These are phyloP conservation scores for Podospora didyma DNA, from an alignment of 495 filamentous ascomycete genomes.

Conservation along the genomic window DNA sequence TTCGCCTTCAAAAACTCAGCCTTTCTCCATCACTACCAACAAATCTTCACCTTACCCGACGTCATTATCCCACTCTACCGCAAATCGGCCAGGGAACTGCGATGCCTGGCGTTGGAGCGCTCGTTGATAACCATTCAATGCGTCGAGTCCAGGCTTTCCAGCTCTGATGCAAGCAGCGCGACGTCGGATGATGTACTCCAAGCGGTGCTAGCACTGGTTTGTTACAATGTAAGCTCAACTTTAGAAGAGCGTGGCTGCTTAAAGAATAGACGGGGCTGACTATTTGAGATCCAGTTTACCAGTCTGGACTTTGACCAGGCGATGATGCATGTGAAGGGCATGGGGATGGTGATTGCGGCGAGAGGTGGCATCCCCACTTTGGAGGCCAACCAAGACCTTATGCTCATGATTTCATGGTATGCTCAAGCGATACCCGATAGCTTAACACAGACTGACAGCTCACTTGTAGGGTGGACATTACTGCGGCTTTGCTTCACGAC, in stretches of 20 bases:
- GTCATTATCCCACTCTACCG: background rate
- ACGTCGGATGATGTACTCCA: background rate
- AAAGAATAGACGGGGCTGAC: background rate
- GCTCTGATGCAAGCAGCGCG: background rate
- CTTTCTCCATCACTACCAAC: background rate
- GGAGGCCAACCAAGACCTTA: conserved; percentile 2
- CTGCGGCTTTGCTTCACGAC: background rate
- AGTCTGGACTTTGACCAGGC: conserved; percentile 2
- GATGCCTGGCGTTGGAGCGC: background rate
- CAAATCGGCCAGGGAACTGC: background rate
- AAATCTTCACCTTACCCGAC: background rate
- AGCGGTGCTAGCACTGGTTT: background rate
- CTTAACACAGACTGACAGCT: background rate
- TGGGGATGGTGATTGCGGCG: background rate
- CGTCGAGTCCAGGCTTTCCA: background rate
- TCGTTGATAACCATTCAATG: background rate
- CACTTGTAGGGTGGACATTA: background rate
- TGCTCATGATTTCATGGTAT: conserved; percentile 1
- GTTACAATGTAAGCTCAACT: conserved; percentile 2
- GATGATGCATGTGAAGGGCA: background rate
- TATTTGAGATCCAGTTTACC: background rate
- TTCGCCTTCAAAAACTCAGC: background rate
- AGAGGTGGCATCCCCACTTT: background rate
- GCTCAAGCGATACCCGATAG: background rate
- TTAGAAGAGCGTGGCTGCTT: background rate